Conservation (phyloP, 176 grass and related monocot species). For the Dendrocalamus sinicus region DNA sequence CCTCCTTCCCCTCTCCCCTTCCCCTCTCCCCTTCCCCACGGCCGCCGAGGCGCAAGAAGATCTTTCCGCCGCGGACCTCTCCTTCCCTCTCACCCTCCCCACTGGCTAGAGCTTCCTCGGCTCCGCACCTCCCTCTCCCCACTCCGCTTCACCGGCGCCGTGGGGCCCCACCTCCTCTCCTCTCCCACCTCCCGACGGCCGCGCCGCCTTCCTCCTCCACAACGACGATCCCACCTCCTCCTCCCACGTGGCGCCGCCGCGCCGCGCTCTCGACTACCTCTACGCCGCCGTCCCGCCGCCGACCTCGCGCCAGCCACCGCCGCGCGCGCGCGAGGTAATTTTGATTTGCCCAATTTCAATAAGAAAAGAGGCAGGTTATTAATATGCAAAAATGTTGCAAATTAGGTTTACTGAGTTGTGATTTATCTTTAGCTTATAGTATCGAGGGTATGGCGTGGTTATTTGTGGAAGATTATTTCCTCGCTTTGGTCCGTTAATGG, state of each 20-base stretch:
- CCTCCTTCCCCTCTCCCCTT: no score
- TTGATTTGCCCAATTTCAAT: background rate
- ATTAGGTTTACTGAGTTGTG: background rate
- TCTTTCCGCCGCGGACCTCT: conserved; percentile 66
- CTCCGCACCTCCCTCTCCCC: conserved; percentile 62
- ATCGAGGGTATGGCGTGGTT: background rate
- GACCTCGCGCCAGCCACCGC: conserved; percentile 69
- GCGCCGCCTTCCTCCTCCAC: conserved; percentile 71
- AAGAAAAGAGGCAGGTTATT: background rate
- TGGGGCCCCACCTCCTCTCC: conserved; percentile 83
- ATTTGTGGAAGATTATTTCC: conserved; percentile 22
- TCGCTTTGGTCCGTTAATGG: conserved; percentile 23
- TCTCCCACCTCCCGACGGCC: conserved; percentile 60
- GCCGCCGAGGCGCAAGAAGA: conserved; percentile 32
- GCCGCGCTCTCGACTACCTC: conserved; percentile 70
- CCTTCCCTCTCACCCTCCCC: conserved; percentile 69
- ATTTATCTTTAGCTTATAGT: conserved; percentile 11
- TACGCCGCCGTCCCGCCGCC: conserved; percentile 64
- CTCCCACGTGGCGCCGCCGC: conserved; percentile 37
- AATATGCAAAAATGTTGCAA: conserved; percentile 29
- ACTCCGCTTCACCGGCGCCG: conserved; percentile 72
- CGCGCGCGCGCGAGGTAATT: conserved; percentile 45
- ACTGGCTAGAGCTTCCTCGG: conserved; percentile 90
- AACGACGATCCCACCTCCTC: background rate
- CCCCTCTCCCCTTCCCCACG: background rate